Base-by-base conservation (phyloP, 805 yeast species). In the Pichia thaimueangensis region DNA sequence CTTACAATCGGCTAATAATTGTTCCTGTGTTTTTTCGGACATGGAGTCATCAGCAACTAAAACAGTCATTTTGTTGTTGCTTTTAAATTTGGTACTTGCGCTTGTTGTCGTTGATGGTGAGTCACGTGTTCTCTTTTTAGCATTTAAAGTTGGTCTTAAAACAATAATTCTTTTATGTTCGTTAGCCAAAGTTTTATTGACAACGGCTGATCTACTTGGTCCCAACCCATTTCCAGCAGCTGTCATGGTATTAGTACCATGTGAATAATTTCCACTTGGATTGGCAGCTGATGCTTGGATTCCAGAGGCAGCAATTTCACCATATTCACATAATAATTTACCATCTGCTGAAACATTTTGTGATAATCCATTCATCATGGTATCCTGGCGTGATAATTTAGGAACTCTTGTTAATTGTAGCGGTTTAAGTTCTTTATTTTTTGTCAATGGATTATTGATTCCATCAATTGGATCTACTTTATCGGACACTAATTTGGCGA, bases 281-380 rank as follows among this genome's bases (percentile, higher is more conserved):
- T 59, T 45, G 24, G 41, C 39, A 19, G 47, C 51, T 6, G 51
- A 48, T 27, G 47, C 49, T 28, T 47, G 46, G 36, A 77, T 71
- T 10, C 86, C 86, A 3, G 82, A 74, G 3, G 85, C 86, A 30
- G 73, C 73, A 40, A 78, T 69, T 50, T 79, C 83, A 39, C 71
- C 74, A 51, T 68, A 73, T 38, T 68, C 72, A 35, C 60, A 60
- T 30, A 57, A 48, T 19, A 55, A 43, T 43, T 55, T 54, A 24
- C 47, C 45, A 17, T 53, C 58, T 15, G 42, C 37, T n/a, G 30
- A 17, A 12, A 28, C 36, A 6, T 33, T 34, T 11, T 35, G 37
- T 25, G 48, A 37, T 12, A 37, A 30, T 6, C 23, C 25, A 12
- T 29, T 39, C 9, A 43, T 24, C n/a, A 30, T 21, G 21, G 39